Evolutionary conservation across 352 stramenopile species (phyloP).

Genomic region (Phytopythium ostracodes): DNA sequence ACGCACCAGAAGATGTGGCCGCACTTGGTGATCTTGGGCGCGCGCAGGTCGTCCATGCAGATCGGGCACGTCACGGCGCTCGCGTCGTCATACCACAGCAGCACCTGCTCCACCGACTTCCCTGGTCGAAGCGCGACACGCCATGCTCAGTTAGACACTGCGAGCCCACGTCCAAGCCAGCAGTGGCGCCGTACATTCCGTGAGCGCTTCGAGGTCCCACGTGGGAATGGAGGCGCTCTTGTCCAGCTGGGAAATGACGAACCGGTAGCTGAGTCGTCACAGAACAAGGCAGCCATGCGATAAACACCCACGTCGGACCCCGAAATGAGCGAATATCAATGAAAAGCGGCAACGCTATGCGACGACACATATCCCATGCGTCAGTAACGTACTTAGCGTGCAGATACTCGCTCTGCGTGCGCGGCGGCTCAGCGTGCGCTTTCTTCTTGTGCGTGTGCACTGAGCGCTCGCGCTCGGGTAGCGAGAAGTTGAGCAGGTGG

Average conservation of each 20-base stretch:
- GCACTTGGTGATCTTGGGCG: slow-evolving; percentile 85
- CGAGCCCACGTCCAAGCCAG: background rate
- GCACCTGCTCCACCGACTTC: slow-evolving; percentile 80
- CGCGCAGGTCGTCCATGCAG: slow-evolving; percentile 72
- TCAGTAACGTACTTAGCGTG: slow-evolving; percentile 63
- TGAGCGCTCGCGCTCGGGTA: slow-evolving; percentile 65
- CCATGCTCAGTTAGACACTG: background rate
- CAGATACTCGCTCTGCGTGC: slow-evolving; percentile 81
- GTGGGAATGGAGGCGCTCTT: slow-evolving; percentile 38
- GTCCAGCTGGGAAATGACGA: slow-evolving; percentile 63
- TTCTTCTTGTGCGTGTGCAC: slow-evolving; percentile 63
- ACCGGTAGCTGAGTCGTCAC: slow-evolving; percentile 56
- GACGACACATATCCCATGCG: no score
- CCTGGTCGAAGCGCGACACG: slow-evolving; percentile 25
- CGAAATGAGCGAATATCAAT: background rate
- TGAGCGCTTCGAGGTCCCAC: slow-evolving; percentile 74
- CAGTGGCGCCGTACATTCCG: slow-evolving; percentile 48
- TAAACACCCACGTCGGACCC: background rate
- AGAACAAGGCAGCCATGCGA: background rate
- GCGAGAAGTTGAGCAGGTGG: slow-evolving; percentile 80
- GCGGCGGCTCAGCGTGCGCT: slow-evolving; percentile 37
- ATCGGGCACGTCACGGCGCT: slow-evolving; percentile 66
- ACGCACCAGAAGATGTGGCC: slow-evolving; percentile 81
- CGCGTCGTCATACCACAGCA: slow-evolving; percentile 71
- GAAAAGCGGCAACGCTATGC: no score